These are phyloP conservation scores for Kondoa malvinella DNA, from an alignment of 768 basidiomycete species.

Conservation along the genomic window DNA sequence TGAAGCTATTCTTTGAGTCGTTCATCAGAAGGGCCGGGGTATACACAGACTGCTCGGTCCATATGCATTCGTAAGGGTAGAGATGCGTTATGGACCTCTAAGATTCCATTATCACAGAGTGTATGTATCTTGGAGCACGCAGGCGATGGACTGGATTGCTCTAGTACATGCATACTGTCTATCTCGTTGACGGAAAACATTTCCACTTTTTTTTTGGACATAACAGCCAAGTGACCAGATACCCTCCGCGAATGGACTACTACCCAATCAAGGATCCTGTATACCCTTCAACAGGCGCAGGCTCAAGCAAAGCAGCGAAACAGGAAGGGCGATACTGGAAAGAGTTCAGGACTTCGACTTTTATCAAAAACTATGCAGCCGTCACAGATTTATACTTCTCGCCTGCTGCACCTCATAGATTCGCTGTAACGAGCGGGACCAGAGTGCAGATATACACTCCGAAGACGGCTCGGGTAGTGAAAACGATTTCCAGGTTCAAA, in stretches of 20 bases:
- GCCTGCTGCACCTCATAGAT: constrained; percentile 68
- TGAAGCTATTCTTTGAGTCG: too few relatives aligned
- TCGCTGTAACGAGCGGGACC: constrained; percentile 87
- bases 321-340: constrained; percentile 26
- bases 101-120: too few relatives aligned
- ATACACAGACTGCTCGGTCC: too few relatives aligned
- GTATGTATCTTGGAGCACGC: too few relatives aligned
- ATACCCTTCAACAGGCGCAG: not conserved
- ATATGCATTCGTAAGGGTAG: too few relatives aligned
- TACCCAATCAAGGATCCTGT: not conserved
- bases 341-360: constrained; percentile 37
- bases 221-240: too few relatives aligned
- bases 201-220: too few relatives aligned
- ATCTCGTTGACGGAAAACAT: too few relatives aligned
- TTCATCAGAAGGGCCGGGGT: too few relatives aligned
- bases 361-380: constrained; percentile 91
- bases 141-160: too few relatives aligned
- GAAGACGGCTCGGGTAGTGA: constrained; percentile 85
- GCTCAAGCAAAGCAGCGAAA: constrained; percentile 3
- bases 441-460: constrained; percentile 90
- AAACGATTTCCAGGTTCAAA: constrained; percentile 92
- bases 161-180: too few relatives aligned
- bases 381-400: constrained; percentile 90
- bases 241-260: not conserved
- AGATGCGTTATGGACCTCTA: too few relatives aligned